Percentiles rank a stretch among this genome's conserved stretches.
Evolutionary conservation across 192 early-diverging fungal genomes (phyloP).

Genomic region (Lunasporangiospora selenospora): DNA sequence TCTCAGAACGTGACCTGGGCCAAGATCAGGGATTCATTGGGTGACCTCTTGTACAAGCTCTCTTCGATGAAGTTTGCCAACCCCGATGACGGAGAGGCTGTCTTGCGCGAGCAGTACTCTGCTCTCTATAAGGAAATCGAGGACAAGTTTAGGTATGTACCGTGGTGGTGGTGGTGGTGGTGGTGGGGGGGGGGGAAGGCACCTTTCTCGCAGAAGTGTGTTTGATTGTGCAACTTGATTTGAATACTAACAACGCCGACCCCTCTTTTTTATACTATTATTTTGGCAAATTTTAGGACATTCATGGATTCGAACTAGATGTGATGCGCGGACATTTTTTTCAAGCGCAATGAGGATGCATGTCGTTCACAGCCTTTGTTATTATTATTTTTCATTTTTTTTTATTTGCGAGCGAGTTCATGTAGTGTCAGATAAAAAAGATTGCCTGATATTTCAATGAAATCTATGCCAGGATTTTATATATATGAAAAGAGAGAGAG

Average conservation of each 20-base stretch:
- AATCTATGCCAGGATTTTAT: not conserved
- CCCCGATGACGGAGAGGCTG: conserved; percentile 94
- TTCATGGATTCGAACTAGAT: conserved; percentile 47
- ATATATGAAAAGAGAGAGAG: not conserved
- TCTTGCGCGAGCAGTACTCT: conserved; percentile 85
- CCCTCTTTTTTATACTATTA: not conserved
- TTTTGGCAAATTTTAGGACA: conserved; percentile 13
- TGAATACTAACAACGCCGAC: not conserved
- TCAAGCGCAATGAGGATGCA: too few relatives aligned
- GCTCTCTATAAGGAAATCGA: conserved; percentile 96
- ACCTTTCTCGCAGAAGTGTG: too few relatives aligned
- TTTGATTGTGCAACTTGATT: not conserved
- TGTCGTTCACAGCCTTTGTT: too few relatives aligned
- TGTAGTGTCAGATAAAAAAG: too few relatives aligned
- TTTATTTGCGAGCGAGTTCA: not conserved
- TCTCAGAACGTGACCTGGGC: conserved; percentile 92
- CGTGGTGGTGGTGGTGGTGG: too few relatives aligned
- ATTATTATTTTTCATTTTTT: too few relatives aligned
- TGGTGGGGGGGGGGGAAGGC: too few relatives aligned
- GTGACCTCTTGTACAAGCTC: conserved; percentile 94
- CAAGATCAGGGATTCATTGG: conserved; percentile 92
- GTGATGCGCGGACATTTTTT: too few relatives aligned
- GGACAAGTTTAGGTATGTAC: conserved; percentile 80
- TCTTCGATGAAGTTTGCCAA: conserved; percentile 99
- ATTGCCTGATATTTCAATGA: too few relatives aligned